Evolutionary conservation across 331 rosid species (phyloP), one percentile per base, ranked within the genome.

Genomic region (Malus hybrid): DNA sequence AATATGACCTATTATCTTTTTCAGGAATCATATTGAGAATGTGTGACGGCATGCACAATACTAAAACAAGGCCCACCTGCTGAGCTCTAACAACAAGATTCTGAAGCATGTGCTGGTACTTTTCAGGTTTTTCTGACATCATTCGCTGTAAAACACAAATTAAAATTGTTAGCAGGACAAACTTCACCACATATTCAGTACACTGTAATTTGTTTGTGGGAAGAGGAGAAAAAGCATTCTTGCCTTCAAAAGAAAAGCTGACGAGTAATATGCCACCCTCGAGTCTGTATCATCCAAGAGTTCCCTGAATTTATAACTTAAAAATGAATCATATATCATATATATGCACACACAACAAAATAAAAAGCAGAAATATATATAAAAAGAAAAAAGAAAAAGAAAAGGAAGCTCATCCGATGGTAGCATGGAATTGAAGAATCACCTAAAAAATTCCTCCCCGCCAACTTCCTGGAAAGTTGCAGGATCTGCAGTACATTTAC

Each of bases 241-340:
- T 90, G 81, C 99, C 98, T 95, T 95, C 72, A 95, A 83, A 87
- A 95, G 99, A 88, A 95, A 95, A n/a, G 98, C 97, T 70, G 99
- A 88, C 65, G 99, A 92, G 84, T 89, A 92, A 82, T 92, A 95
- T 57, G 97, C 98, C 69, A 95, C 99, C 85, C 99, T 92, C 62
- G 99, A 90, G 88, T 95, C 99, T 54, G 96, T 90, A 83, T 95
- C 99, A 69, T 90, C 99, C 87, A 95, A 84, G 83, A 95, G 93
- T 80, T 69, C 94, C 93, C 99, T 95, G 93, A 80, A 63, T 19
- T 63, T 22, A 44, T 0, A 1, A 18, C 64, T 39, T 39, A 39
- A 73, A 39, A 63, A 31, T n/a, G 13, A 74, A 20, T 44, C 48
- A n/a, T 10, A 29, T 74, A 74, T 74, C 78, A 74, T n/a, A 10